Conservation (phyloP, 2,329 filamentous ascomycete genomes). For the Pseudohalonectria lignicola region DNA sequence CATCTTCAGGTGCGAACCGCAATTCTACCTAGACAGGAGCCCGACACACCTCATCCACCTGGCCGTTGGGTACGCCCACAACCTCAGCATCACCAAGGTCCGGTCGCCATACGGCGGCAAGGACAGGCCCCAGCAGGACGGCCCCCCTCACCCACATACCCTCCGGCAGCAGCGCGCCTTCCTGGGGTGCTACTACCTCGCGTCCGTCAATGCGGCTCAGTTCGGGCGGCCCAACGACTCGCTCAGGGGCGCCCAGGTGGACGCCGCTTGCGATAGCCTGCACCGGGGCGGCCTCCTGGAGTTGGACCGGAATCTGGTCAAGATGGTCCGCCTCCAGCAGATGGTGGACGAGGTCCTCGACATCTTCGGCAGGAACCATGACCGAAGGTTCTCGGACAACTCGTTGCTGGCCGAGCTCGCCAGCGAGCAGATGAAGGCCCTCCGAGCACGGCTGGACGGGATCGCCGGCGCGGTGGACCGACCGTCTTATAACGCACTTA, state of each 20-base stretch:
- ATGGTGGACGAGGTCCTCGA: constrained; percentile 22
- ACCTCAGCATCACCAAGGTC: constrained; percentile 21
- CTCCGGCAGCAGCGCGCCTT: constrained; percentile 26
- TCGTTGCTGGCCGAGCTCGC: constrained; percentile 19
- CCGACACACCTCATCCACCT: constrained; percentile 26
- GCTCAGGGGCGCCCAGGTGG: constrained; percentile 15
- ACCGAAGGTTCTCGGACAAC: constrained; percentile 7
- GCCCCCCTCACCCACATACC: constrained; percentile 9
- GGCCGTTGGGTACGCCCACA: constrained; percentile 28
- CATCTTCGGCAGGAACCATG: constrained; percentile 11
- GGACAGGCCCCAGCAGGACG: not conserved
- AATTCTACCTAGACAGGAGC: constrained; percentile 21
- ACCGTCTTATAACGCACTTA: too few species aligned
- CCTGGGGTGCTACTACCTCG: constrained; percentile 25
- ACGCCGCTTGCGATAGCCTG: constrained; percentile 20
- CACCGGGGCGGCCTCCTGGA: constrained; percentile 11
- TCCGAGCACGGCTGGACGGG: constrained; percentile 13
- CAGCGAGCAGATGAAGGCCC: constrained; percentile 21
- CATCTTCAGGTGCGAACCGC: constrained; percentile 20
- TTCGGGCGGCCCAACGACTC: constrained; percentile 19
- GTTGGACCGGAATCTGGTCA: constrained; percentile 20
- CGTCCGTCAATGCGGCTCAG: constrained; percentile 28
- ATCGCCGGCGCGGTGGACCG: too few species aligned
- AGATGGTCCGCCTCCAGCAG: constrained; percentile 22
- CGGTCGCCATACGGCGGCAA: constrained; percentile 2